Conservation (phyloP, 148 eudicot species). For the Polygonum maritimum region DNA sequence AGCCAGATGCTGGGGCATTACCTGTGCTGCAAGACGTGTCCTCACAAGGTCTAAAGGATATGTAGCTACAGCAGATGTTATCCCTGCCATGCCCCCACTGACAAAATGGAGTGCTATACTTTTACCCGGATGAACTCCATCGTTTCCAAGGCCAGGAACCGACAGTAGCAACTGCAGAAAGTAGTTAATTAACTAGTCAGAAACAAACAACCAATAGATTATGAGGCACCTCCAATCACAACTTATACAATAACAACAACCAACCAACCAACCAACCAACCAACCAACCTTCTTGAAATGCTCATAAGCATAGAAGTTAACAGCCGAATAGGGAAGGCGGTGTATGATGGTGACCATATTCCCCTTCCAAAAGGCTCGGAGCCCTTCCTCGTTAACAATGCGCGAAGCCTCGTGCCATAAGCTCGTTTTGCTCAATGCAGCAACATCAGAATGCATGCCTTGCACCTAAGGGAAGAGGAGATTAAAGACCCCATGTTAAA, state of each 20-base stretch:
- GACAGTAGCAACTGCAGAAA: slow-evolving; percentile 40
- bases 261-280: slow-evolving; percentile 40
- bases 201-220: not conserved
- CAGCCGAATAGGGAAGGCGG: slow-evolving; percentile 80
- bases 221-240: not conserved
- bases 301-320: slow-evolving; percentile 73
- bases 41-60: slow-evolving; percentile 67
- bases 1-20: slow-evolving; percentile 5
- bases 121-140: slow-evolving; percentile 28
- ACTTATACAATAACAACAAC: slow-evolving; percentile 8
- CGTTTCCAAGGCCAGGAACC: slow-evolving; percentile 34
- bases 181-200: not conserved
- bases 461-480: slow-evolving; percentile 41
- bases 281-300: slow-evolving; percentile 66
- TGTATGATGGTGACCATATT: slow-evolving; percentile 79
- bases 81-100: slow-evolving; percentile 80
- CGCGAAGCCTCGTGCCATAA: slow-evolving; percentile 73
- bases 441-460: slow-evolving; percentile 80
- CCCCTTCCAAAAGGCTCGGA: slow-evolving; percentile 90
- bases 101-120: slow-evolving; percentile 50
- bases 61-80: slow-evolving; percentile 68
- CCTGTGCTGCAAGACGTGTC: slow-evolving; percentile 73
- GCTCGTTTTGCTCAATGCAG: slow-evolving; percentile 45
- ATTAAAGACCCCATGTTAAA: not conserved
- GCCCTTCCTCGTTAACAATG: slow-evolving; percentile 69